Evolutionary conservation across 305 asterid genomes (phyloP), one percentile per base, ranked within the genome.

Genomic region (Lippia alba): DNA sequence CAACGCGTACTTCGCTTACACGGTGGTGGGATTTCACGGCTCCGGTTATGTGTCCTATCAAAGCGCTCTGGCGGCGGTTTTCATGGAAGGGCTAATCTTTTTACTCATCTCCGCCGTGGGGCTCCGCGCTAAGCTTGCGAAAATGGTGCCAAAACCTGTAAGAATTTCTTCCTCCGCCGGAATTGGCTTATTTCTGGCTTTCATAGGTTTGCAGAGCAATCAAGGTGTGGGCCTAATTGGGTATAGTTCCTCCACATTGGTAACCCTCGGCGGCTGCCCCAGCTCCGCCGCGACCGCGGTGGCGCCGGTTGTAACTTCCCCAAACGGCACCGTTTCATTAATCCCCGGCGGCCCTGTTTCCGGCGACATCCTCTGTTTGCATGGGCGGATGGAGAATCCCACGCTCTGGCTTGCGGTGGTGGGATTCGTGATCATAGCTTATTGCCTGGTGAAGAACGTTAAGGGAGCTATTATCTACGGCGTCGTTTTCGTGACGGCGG

Each of bases 401-500:
- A 89, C 96, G 3, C 76, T 89, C 49, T 89, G 96, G 94, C 84
- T 89, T 0, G 96, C 79, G 0, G 78, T 85, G 3, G 81, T 89
- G 3, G 96, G 96, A 15, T 87, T 89, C 33, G 85, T 89, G 3
- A 84, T 89, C 30, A 89, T 87, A n/a, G 83, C 84, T 7, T 89
- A 87, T 64, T 85, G 96, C 78, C 59, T 87, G 78, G 87, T 86
- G 56, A 89, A 84, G 46, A 82, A 84, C 46, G 45, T 89, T 10
- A 87, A 89, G 19, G 96, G 96, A 3, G 96, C 90, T 0, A 89
- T 89, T 91, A 87, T 87, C 58, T 89, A 83, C 66, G 94, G 96
- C 36, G 79, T 87, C 54, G 74, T 89, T 24, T 87, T 87, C 15
- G 96, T 89, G 2, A 89, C 96, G 6, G 94, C 85, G n/a, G 73